phyloP scores from a whole-genome alignment of 2,329 filamentous ascomycete genomes.

The Rutstroemia sydowiana region DNA sequence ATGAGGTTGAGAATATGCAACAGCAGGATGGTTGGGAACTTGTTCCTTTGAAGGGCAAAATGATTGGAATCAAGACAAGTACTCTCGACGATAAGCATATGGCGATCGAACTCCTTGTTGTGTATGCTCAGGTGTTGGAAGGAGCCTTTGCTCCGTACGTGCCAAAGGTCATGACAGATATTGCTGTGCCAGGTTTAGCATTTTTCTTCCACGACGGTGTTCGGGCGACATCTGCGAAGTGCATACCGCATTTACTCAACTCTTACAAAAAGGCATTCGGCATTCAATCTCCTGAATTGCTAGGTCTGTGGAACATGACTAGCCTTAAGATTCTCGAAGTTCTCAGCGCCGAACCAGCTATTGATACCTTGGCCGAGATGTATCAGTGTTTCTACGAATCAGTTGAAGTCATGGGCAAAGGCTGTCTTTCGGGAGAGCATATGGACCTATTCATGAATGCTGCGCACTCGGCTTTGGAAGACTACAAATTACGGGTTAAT shows the following conservation, averaged over 20 bases:
- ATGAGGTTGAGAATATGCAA: slow-evolving; percentile 85
- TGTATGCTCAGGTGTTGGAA: slow-evolving; percentile 95
- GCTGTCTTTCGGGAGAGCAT: slow-evolving; percentile 68
- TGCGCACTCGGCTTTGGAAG: slow-evolving; percentile 77
- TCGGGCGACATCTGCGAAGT: slow-evolving; percentile 86
- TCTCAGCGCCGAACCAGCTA: slow-evolving; percentile 84
- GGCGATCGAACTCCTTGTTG: slow-evolving; percentile 96
- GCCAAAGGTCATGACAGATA: slow-evolving; percentile 89
- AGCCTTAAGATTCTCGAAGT: slow-evolving; percentile 91
- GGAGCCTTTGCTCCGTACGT: slow-evolving; percentile 88
- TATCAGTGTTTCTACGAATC: slow-evolving; percentile 99
- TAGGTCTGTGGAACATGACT: slow-evolving; percentile 75
- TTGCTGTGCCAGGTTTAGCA: slow-evolving; percentile 83
- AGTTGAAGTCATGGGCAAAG: slow-evolving; percentile 84
- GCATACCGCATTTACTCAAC: slow-evolving; percentile 86
- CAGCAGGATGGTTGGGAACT: slow-evolving; percentile 97
- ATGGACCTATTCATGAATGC: slow-evolving; percentile 85
- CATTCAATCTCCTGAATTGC: slow-evolving; percentile 68
- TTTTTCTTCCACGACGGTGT: slow-evolving; percentile 99
- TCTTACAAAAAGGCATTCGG: slow-evolving; percentile 92
- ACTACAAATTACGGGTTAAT: slow-evolving; percentile 83
- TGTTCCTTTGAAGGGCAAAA: slow-evolving; percentile 92
- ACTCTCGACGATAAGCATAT: slow-evolving; percentile 98
- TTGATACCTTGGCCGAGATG: slow-evolving; percentile 96
- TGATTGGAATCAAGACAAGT: slow-evolving; percentile 96